These are phyloP conservation scores for Phialocephala sp. DNA, from an alignment of 2,329 filamentous ascomycete genomes.

Conservation along the genomic window DNA sequence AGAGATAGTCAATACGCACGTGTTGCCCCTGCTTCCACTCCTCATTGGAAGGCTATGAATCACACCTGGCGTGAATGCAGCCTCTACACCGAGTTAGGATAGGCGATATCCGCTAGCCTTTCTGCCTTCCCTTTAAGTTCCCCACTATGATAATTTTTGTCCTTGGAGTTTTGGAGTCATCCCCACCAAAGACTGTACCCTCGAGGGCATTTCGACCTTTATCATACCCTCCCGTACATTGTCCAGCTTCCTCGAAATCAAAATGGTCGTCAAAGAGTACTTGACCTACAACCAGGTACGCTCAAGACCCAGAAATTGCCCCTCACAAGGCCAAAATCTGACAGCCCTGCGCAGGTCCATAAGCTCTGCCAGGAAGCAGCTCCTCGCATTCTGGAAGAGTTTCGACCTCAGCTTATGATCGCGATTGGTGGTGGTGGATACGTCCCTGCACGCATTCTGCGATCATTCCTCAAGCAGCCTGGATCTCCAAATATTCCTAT, in stretches of 20 bases:
- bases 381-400: slow-evolving; percentile 77
- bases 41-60: not conserved
- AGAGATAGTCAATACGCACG: not conserved
- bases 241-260: slow-evolving; percentile 39
- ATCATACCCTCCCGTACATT: slow-evolving; percentile 9
- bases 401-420: slow-evolving; percentile 96
- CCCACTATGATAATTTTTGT: slow-evolving; percentile 19
- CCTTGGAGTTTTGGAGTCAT: slow-evolving; percentile 24
- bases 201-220: slow-evolving; percentile 20
- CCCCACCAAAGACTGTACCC: slow-evolving; percentile 21
- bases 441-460: slow-evolving; percentile 93
- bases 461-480: slow-evolving; percentile 92
- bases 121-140: slow-evolving; percentile 21
- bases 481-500: slow-evolving; percentile 95
- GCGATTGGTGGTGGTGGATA: slow-evolving; percentile 98
- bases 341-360: slow-evolving; percentile 72
- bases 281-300: slow-evolving; percentile 91
- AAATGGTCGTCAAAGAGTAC: slow-evolving; percentile 85
- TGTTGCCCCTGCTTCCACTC: not conserved
- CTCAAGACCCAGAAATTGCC: slow-evolving; percentile 20
- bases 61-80: not conserved
- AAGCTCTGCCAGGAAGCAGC: slow-evolving; percentile 93
- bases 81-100: not conserved
- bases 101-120: slow-evolving; percentile 33
- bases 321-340: slow-evolving; percentile 28